Evolutionary conservation across 495 filamentous ascomycete genomes (phyloP).

Genomic region (Pyronema omphalodes): DNA sequence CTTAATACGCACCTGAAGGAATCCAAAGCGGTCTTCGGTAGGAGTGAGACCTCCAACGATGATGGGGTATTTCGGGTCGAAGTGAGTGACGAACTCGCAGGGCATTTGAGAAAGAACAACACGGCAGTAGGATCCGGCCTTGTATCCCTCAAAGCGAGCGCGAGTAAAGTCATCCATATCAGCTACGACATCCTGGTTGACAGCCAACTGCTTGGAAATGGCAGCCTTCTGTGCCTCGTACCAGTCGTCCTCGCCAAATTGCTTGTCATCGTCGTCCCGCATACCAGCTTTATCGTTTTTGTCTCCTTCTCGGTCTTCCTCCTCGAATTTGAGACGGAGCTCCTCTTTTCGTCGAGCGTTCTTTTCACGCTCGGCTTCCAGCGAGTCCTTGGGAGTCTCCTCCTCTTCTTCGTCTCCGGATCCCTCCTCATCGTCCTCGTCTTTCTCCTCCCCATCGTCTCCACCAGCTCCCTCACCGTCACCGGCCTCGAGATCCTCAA

Average conservation of each 20-base stretch:
- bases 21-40: slow-evolving; percentile 88
- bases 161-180: slow-evolving; percentile 62
- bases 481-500: slow-evolving; percentile 73
- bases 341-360: slow-evolving; percentile 90
- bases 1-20: slow-evolving; percentile 89
- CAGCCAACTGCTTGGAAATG: slow-evolving; percentile 80
- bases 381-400: slow-evolving; percentile 28
- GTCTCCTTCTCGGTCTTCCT: slow-evolving; percentile 88
- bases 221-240: slow-evolving; percentile 91
- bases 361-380: slow-evolving; percentile 72
- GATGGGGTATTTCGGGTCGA: slow-evolving; percentile 68
- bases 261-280: slow-evolving; percentile 40
- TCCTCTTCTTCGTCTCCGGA: slow-evolving; percentile 20
- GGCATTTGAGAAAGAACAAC: slow-evolving; percentile 76
- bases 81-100: slow-evolving; percentile 76
- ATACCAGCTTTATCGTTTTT: slow-evolving; percentile 63
- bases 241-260: slow-evolving; percentile 97
- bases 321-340: slow-evolving; percentile 81
- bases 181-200: slow-evolving; percentile 87
- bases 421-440: slow-evolving; percentile 23
- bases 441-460: slow-evolving; percentile 21
- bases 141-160: slow-evolving; percentile 67
- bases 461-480: slow-evolving; percentile 32
- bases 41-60: slow-evolving; percentile 76
- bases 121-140: slow-evolving; percentile 83